Conservation (phyloP, 768 basidiomycete genomes). For the Agaricus sinodeliciosus region DNA sequence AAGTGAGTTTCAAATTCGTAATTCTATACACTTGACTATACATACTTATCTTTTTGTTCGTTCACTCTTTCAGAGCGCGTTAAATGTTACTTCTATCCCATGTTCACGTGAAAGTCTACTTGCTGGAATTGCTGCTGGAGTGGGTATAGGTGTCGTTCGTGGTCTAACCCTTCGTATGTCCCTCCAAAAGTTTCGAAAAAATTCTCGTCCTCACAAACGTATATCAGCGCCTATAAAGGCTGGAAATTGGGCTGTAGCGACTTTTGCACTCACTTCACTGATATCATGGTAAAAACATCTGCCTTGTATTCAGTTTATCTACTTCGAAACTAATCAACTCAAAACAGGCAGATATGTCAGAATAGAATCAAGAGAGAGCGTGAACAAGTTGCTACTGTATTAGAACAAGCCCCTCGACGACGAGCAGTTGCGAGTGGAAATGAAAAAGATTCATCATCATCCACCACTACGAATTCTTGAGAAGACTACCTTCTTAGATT, state of each 20-base stretch:
- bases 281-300: conserved; percentile 50
- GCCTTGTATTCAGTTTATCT: background rate
- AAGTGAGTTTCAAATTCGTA: conserved; percentile 16
- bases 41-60: background rate
- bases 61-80: conserved; percentile 45
- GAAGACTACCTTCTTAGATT: background rate
- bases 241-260: conserved; percentile 74
- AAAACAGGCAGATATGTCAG: conserved; percentile 57
- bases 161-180: conserved; percentile 57
- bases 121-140: conserved; percentile 74
- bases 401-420: conserved; percentile 7
- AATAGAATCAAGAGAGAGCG: conserved; percentile 48
- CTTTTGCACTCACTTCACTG: conserved; percentile 60
- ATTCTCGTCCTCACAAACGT: background rate
- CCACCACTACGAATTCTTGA: background rate
- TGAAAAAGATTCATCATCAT: conserved; percentile 5
- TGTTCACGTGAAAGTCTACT: conserved; percentile 73
- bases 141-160: conserved; percentile 69
- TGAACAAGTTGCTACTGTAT: conserved; percentile 31
- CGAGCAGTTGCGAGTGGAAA: conserved; percentile 4
- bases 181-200: background rate
- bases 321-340: background rate
- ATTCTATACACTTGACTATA: background rate
- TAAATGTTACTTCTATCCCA: conserved; percentile 61
- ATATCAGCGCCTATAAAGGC: conserved; percentile 53